A percentile compares a stretch with the other conserved stretches of the same genome.
phyloP scores from a whole-genome alignment of 345 rosid genomes.

The Moringa oleifera region DNA sequence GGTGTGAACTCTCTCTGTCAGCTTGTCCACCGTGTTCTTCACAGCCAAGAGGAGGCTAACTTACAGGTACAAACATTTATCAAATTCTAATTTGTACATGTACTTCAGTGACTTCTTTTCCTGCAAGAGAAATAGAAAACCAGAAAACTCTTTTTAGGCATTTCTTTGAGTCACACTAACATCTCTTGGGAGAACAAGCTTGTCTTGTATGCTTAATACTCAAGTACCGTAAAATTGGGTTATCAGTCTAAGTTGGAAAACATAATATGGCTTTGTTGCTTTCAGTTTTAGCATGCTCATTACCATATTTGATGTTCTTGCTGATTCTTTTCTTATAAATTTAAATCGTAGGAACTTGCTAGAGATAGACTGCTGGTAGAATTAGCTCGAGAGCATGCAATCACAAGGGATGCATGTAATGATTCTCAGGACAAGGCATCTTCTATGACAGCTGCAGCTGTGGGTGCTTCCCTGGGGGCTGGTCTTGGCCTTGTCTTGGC shows the following conservation, averaged over 20 bases:
- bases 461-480: conserved; percentile 96
- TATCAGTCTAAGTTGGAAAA: neutral
- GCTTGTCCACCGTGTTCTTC: conserved; percentile 68
- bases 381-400: conserved; percentile 43
- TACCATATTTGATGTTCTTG: neutral
- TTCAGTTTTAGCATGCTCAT: neutral
- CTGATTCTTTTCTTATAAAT: neutral
- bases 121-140: neutral
- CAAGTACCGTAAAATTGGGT: too few relatives aligned
- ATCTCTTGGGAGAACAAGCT: neutral
- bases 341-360: conserved; percentile 60
- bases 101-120: neutral
- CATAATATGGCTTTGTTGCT: neutral
- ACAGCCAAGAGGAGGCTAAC: conserved; percentile 73
- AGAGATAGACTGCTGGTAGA: conserved; percentile 54
- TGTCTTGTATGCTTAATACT: neutral
- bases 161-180: neutral
- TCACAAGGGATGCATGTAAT: conserved; percentile 24
- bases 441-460: conserved; percentile 72
- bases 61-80: conserved; percentile 50
- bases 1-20: conserved; percentile 74
- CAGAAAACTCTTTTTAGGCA: neutral
- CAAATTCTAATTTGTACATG: neutral
- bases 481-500: conserved; percentile 90
- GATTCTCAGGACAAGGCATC: conserved; percentile 54